These are phyloP conservation scores for Blastobotrys elegans DNA, from an alignment of 1,139 yeast genomes.

Conservation along the genomic window DNA sequence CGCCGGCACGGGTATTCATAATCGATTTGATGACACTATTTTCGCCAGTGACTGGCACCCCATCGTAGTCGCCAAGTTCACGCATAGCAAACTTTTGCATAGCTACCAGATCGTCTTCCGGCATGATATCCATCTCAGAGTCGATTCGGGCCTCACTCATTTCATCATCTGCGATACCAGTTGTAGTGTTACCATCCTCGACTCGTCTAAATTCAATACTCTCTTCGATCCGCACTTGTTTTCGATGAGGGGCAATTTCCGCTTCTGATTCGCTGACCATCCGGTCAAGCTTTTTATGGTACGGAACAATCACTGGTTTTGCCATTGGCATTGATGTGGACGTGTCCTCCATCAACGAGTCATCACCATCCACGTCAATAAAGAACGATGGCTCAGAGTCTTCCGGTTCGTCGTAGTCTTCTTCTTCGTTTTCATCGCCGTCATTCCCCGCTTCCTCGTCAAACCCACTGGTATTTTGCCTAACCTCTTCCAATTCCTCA, in stretches of 20 bases:
- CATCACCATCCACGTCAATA: conserved; percentile 9
- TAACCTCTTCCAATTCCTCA: not conserved
- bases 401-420: not conserved
- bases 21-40: conserved; percentile 1
- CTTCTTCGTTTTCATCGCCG: not conserved
- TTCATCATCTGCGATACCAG: conserved; percentile 9
- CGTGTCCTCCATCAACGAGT: conserved; percentile 1
- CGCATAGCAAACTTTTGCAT: conserved; percentile 11
- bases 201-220: not conserved
- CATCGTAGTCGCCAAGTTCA: conserved; percentile 12
- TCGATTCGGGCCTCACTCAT: not conserved
- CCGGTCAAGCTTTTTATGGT: not conserved
- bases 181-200: not conserved
- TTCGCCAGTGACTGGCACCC: not conserved
- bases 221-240: not conserved
- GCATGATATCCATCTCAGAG: conserved; percentile 6
- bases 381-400: conserved; percentile 4
- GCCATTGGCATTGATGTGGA: not conserved
- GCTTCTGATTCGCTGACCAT: conserved; percentile 3
- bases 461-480: not conserved
- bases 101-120: conserved; percentile 11
- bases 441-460: not conserved
- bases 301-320: not conserved
- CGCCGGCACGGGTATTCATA: conserved; percentile 7
- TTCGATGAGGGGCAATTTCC: not conserved